Evolutionary conservation across 768 basidiomycete genomes (phyloP).

Genomic region (Pleurotus giganteus): DNA sequence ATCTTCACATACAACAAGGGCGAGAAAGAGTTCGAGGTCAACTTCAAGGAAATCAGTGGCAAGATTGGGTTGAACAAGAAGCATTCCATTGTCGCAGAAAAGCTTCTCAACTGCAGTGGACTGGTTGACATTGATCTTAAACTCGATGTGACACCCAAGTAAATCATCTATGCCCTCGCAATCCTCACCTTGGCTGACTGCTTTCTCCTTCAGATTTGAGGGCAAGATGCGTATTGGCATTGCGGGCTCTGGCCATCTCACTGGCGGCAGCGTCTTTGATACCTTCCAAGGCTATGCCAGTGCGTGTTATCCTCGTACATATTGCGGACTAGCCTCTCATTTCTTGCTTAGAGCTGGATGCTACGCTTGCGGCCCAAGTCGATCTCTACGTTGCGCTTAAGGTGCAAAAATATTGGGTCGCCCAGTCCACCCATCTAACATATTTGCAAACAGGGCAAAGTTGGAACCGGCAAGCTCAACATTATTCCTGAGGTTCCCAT

Average conservation of each 20-base stretch:
- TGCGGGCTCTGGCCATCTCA: neutral
- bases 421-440: neutral
- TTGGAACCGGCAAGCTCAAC: neutral
- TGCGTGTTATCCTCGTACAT: neutral
- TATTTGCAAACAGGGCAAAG: neutral
- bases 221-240: neutral
- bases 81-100: neutral
- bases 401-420: neutral
- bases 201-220: neutral
- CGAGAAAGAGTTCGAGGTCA: neutral
- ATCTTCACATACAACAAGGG: neutral
- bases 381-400: neutral
- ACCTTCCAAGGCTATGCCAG: neutral
- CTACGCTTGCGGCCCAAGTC: neutral
- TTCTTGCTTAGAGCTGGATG: neutral
- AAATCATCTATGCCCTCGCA: neutral
- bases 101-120: neutral
- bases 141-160: neutral
- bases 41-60: neutral
- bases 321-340: neutral
- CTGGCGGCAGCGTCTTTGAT: neutral
- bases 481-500: neutral
- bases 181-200: neutral
- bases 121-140: neutral
- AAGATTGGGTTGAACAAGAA: neutral